Evolutionary conservation across 2,329 filamentous ascomycete genomes (phyloP), one percentile per base, ranked within the genome.

Genomic region (Trichocomaceae sp.): DNA sequence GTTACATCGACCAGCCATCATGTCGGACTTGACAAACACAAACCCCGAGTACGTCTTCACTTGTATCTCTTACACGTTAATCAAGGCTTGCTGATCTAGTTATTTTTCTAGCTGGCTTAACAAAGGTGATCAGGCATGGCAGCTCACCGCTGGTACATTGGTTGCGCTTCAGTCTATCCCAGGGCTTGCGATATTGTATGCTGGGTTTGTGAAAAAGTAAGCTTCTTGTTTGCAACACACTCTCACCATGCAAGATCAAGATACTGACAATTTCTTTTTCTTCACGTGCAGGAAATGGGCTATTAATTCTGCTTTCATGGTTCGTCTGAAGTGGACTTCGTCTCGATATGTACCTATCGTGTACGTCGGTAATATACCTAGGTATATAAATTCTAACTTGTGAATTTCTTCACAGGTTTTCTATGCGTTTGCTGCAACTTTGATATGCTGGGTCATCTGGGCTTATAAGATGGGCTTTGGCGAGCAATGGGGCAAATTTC

Each of bases 91-190:
- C 22, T 60, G 3, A 45, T n/a, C n/a, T 37, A 9, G 29, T 17
- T 13, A 39, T 13, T n/a, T n/a, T 6, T 26, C 10, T 41, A 54
- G 52, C 13, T 71, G 69, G 69, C 65, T 76, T 29, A 66, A 75
- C 60, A 73, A 68, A 57, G 77, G 77, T 56, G 75, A 79, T 65
- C 76, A 79, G 66, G 74, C 77, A 45, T 79, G 77, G 77, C 77
- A 79, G 64, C 67, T 79, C 50, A 79, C 77, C 15, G 77, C 77
- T 2, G 77, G 71, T 6, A 74, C 72, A 5, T 66, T 79, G 13
- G 77, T 79, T 55, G 77, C 69, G 15, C 66, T 79, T 15, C 77
- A 79, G 61, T 76, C 73, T 23, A 67, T 79, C 3, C 77, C 77
- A n/a, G 4, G 77, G 77, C 75, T 79, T 10, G 72, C 75, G 48